These are phyloP conservation scores for Melanomma pulvis-pyrius DNA, from an alignment of 495 filamentous ascomycete genomes.

Conservation along the genomic window DNA sequence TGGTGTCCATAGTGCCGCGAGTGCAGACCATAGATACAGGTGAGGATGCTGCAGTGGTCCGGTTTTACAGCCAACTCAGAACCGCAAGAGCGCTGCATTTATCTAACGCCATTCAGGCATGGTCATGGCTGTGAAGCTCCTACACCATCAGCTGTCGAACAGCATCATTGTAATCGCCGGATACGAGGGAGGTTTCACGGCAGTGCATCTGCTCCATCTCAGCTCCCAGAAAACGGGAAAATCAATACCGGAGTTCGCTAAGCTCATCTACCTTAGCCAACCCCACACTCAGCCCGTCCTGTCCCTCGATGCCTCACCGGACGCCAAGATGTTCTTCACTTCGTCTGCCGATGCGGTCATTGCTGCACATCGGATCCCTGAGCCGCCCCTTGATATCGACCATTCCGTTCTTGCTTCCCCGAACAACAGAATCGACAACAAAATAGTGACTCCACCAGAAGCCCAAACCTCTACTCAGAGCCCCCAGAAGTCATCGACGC, in stretches of 20 bases:
- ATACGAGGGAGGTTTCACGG: slow-evolving; percentile 82
- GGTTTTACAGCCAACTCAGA: no score
- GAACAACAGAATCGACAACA: background rate
- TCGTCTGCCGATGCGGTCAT: slow-evolving; percentile 79
- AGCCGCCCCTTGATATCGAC: slow-evolving; percentile 15
- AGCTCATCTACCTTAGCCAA: slow-evolving; percentile 64
- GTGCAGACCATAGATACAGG: slow-evolving; percentile 41
- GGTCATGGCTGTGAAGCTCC: slow-evolving; percentile 81
- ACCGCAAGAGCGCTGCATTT: background rate
- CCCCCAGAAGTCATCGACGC: background rate
- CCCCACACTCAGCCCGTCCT: slow-evolving; percentile 84
- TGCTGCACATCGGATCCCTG: slow-evolving; percentile 55
- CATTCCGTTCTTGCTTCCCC: background rate
- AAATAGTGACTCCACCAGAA: background rate
- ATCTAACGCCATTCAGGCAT: slow-evolving; percentile 65
- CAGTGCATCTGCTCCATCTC: slow-evolving; percentile 53
- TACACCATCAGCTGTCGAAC: slow-evolving; percentile 48
- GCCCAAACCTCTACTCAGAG: background rate
- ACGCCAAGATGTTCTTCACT: slow-evolving; percentile 67
- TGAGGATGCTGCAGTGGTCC: slow-evolving; percentile 12
- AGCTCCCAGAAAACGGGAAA: slow-evolving; percentile 49
- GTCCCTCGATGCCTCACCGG: slow-evolving; percentile 68
- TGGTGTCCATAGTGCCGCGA: slow-evolving; percentile 67
- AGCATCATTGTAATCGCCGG: slow-evolving; percentile 65
- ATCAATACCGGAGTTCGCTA: slow-evolving; percentile 37